Conservation (phyloP, 495 filamentous ascomycete genomes). For the Apiosordaria backusii region DNA sequence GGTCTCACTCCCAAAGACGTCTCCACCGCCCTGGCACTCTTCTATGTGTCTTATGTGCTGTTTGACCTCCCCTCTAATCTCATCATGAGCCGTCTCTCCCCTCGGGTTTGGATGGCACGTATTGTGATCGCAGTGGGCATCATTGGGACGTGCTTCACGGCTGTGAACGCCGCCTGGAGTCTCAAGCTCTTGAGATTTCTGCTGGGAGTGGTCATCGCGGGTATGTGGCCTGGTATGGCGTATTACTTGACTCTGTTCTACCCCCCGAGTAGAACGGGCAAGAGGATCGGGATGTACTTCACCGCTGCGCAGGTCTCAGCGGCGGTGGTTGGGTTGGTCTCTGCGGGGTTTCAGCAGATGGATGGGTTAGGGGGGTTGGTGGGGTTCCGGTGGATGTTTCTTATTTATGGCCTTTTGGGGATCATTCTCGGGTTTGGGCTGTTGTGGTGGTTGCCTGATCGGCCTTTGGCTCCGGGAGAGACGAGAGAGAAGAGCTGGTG, state of each 20-base stretch:
- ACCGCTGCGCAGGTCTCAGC: constrained; percentile 88
- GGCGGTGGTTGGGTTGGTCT: constrained; percentile 83
- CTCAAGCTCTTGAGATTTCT: constrained; percentile 88
- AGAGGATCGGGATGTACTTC: constrained; percentile 84
- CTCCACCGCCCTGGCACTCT: constrained; percentile 77
- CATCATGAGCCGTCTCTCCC: constrained; percentile 79
- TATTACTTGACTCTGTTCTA: constrained; percentile 94
- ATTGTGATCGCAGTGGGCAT: constrained; percentile 86
- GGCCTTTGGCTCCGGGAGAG: constrained; percentile 65
- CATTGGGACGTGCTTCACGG: constrained; percentile 76
- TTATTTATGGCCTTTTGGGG: constrained; percentile 76
- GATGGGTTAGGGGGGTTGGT: constrained; percentile 72
- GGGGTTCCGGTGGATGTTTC: constrained; percentile 94
- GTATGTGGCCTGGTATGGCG: constrained; percentile 94
- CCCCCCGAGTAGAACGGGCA: constrained; percentile 78
- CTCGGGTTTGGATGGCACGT: constrained; percentile 87
- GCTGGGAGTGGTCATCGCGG: constrained; percentile 82
- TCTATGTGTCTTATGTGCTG: constrained; percentile 86
- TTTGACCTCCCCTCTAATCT: constrained; percentile 90
- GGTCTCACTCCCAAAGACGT: constrained; percentile 67
- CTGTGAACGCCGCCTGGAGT: constrained; percentile 77
- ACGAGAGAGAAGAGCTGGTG: constrained; percentile 42
- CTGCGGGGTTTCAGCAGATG: constrained; percentile 88
- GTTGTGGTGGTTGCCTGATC: constrained; percentile 88
- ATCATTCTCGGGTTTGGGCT: constrained; percentile 65